Base-by-base conservation (phyloP, 208 protist genomes). In the Leishmania gerbilli region DNA sequence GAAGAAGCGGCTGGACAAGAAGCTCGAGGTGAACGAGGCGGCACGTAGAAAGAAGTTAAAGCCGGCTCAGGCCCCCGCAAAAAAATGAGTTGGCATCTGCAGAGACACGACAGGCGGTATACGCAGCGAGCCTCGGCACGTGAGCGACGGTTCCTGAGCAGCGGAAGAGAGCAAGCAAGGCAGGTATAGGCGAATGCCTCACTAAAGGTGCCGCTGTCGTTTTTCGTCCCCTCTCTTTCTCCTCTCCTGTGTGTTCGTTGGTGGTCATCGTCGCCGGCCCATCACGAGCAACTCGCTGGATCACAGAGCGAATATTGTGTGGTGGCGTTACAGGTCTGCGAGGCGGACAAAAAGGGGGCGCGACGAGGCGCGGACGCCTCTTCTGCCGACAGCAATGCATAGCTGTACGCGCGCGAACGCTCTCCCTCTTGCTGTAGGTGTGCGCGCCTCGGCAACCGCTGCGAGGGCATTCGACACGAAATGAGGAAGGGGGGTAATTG, bases 1-100 rank as follows among this genome's bases (percentile, higher is more conserved):
- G 4, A 91, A 93, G 86, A 86, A 85, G 77, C 83, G 88, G 4
- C 78, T 97, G 60, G 87, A 92, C 42, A 91, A 91, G 67, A 91
- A 89, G 49, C 58, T 91, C 13, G 87, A 85, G 68, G 87, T 83
- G 21, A 84, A 81, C 40, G 91, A 93, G 62, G 87, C 84, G 11
- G 86, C 90, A 9, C 85, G 93, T 24, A 84, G 91, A 15, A 97
- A 97, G 82, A 92, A 91, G 76, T 58, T 74, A 53, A 80, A 68
- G 19, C 34, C 34, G 34, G 17, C 34, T 24, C 40, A 8, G 8
- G 9, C 76, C n/a, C 64, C 82, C 31, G 51, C 81, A 49, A 34
- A 87, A 67, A 80, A 86, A 62, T 89, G 64, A 88, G 1, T 17
- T 53, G 42, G 37, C 21, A 45, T 42, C 34, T 9, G 31, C 6